phyloP scores from a whole-genome alignment of 129 eudicot species.

The Pittosporum tobira region DNA sequence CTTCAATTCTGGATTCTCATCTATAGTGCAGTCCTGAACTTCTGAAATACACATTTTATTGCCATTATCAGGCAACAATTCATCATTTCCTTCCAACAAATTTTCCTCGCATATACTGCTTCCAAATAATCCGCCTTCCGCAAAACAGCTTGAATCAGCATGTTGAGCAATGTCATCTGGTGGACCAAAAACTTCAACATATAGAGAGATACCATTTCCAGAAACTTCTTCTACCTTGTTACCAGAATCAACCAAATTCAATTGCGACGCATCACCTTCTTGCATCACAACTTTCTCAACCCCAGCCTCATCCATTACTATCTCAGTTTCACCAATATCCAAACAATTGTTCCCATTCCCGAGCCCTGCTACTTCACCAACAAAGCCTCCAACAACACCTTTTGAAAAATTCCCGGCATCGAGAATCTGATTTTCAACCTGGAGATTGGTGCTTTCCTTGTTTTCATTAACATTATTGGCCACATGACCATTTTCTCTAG shows the following conservation, averaged over 20 bases:
- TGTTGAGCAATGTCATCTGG: constrained; percentile 20
- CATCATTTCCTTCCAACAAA: constrained; percentile 9
- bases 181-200: constrained; percentile 45
- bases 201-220: constrained; percentile 38
- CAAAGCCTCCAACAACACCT: too few species aligned
- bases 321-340: neutral
- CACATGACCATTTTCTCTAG: constrained; percentile 14
- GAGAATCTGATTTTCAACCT: neutral
- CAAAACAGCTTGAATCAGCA: neutral
- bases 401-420: neutral
- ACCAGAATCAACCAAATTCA: constrained; percentile 17
- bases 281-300: too few species aligned
- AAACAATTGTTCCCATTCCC: neutral
- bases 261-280: neutral
- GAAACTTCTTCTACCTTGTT: constrained; percentile 28
- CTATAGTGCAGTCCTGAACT: neutral
- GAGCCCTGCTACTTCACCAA: too few species aligned
- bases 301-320: too few species aligned
- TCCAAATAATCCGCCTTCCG: constrained; percentile 1
- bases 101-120: constrained; percentile 1
- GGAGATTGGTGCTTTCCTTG: neutral
- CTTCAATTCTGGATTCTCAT: neutral
- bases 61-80: too few species aligned
- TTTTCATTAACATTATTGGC: neutral
- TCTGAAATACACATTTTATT: neutral